Conservation (phyloP, 371 early-diverging fungal species). For the Mucor ambiguus region DNA sequence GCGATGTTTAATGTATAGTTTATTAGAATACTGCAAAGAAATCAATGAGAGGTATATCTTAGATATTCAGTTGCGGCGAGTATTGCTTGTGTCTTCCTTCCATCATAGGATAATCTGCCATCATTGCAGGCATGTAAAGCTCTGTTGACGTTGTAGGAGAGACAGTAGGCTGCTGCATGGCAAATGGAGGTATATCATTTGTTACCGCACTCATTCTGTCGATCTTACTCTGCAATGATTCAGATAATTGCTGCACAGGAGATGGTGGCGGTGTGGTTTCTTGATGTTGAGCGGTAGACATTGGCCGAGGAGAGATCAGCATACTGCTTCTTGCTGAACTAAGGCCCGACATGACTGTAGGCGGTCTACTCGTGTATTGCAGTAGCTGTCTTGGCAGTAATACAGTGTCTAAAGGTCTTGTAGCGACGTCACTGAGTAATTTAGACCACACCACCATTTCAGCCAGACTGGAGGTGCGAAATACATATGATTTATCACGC, state of each 20-base stretch:
- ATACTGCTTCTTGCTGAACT: not conserved
- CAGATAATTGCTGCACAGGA: not conserved
- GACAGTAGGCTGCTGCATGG: not conserved
- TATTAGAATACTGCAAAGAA: not conserved
- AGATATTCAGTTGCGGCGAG: conserved; percentile 5
- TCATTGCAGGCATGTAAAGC: not conserved
- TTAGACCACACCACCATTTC: conserved; percentile 18
- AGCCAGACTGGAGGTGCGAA: conserved; percentile 9
- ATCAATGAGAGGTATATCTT: not conserved
- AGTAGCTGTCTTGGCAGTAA: not conserved
- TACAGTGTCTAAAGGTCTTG: not conserved
- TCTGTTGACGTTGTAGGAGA: not conserved
- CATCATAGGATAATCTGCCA: not conserved
- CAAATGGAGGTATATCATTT: not conserved
- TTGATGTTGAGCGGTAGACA: not conserved
- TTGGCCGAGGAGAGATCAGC: not conserved
- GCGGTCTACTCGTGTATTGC: not conserved
- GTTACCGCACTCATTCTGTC: not conserved
- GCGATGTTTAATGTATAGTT: no score
- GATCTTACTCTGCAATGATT: not conserved
- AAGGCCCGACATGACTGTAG: not conserved
- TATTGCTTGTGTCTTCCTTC: not conserved
- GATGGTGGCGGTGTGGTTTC: conserved; percentile 10
- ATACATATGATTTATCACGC: conserved; percentile 22
- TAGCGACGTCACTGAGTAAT: conserved; percentile 10